Base-by-base conservation (phyloP, 257 asterid species). In the Nicotiana knightiana region DNA sequence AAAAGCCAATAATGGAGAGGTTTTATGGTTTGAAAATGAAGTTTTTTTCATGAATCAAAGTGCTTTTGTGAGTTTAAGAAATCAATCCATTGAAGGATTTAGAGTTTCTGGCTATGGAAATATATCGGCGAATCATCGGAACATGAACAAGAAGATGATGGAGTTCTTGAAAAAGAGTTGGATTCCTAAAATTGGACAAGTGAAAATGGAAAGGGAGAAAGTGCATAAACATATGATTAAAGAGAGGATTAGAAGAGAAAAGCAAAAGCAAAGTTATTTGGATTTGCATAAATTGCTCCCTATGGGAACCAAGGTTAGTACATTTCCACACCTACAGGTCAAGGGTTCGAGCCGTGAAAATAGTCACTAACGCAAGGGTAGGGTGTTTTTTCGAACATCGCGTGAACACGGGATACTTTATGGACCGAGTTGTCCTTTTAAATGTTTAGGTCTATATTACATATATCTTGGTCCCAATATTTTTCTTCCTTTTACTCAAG, bases 241-340 rank as follows among this genome's bases (percentile, higher is more conserved):
- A 63, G 93, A 89, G 85, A 87, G 93, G 80, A 78, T 86, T 87
- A 85, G 94, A 48, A 87, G 94, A 46, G 88, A 79, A 81, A 88
- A 86, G 68, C 93, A 86, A 81, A 88, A 79, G 79, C 87, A 86
- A 6, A 66, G 77, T 55, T 91, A 82, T 59, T 15, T 33, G 0
- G 80, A 83, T 59, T 84, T 91, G 88, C 93, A 86, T 53, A 80
- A 83, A 10, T 26, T 87, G 53, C 84, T 91, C 83, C 93, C 93
- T 2, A 48, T 17, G 37, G 92, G 89, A 53, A 91, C 93, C 24
- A 91, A 89, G 94, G 93, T 86, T 54, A 82, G 37, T 48, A n/a
- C 24, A 57, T 9, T 57, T 10, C 37, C 43, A 68, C n/a, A 9
- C 48, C 9, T 7, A 7, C 1, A 1, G 3, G 3, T 43, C 11